Evolutionary conservation across 1,284 basidiomycete species (phyloP), one percentile per base, ranked within the genome.

Genomic region (Trichosporon sp.): DNA sequence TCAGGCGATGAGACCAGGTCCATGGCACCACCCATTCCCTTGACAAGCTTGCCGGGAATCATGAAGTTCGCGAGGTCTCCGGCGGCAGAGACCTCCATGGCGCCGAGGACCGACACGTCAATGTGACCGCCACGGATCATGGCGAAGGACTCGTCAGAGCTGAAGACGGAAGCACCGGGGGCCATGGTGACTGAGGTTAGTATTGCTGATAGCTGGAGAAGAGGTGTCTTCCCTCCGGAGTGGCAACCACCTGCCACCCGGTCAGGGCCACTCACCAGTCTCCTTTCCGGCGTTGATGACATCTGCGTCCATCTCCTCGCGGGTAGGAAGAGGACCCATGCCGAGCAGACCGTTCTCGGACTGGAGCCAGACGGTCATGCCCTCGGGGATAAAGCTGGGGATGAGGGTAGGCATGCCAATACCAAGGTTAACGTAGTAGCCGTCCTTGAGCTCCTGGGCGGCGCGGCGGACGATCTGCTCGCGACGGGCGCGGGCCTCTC

Each of bases 51-150:
- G 32, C 92, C 91, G 13, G 94, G 93, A 70, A 97, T 92, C 92
- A 96, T 97, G 79, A 92, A 98, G 83, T 97, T 98, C 60, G 95
- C 77, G 68, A 98, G 89, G 76, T 96, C 93, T 62, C 94, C 94
- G 14, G 87, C 86, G 68, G 89, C 86, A 4, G 90, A 91, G 61
- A 96, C 93, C 84, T 96, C 88, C 87, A 96, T 91, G 2, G 95
- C 85, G 40, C 88, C 88, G 27, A 90, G 87, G 76, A 98, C 95
- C 11, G 94, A 89, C 61, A 96, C 91, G 74, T 98, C 88, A 64
- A 98, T 87, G 80, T 97, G 95, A 9, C 95, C 95, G 64, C 92
- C 94, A 61, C 94, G 89, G 80, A 96, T 95, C 92, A 96, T 96
- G 34, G 90, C 90, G 74, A 97, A 97, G 29, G 73, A 75, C 66